Base-by-base conservation (phyloP, 805 yeast species). In the Peterozyma toletana region DNA sequence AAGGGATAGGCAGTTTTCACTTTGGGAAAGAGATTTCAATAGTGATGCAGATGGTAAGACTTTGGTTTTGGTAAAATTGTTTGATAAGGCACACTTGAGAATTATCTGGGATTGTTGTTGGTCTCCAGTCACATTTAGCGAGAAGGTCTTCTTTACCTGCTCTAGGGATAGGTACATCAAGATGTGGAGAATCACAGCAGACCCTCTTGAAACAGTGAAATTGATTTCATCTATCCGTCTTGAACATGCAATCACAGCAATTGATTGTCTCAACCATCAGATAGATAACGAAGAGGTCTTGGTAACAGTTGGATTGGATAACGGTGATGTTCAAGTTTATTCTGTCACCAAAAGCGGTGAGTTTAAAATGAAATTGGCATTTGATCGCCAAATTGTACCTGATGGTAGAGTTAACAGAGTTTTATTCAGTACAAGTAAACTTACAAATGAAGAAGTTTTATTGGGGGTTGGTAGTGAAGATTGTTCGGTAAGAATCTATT, bases 101-200 rank as follows among this genome's bases (percentile, higher is more conserved):
- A 91, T 93, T 53, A 78, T 93, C 37, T 95, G 99, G 99, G 98
- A 93, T 64, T 82, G 91, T 58, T 76, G 85, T 34, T 93, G 97
- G 96, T 67, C 81, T 0, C 87, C 89, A 4, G 47, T 54, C n/a
- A 66, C 55, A 3, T 57, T 56, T 40, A 33, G 44, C 3, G 50
- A 53, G 11, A 58, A 58, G 3, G 58, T 59, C n/a, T 90, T 91
- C 55, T 56, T 86, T n/a, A 90, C 97, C 1, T 91, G 80, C 0
- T 83, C 96, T 1, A 77, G 99, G 60, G 99, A 93, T 59, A 86
- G 78, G 57, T 70, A 74, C 7, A 60, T 90, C 42, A 86, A 86
- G 57, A 54, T 80, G 5, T 89, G 97, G 97, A 47, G 40, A n/a
- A 41, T 21, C 2, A 44, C 41, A 3, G 45, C 37, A 3, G 7